Evolutionary conservation across 257 asterid genomes (phyloP).

Genomic region (Solanum sitiens): DNA sequence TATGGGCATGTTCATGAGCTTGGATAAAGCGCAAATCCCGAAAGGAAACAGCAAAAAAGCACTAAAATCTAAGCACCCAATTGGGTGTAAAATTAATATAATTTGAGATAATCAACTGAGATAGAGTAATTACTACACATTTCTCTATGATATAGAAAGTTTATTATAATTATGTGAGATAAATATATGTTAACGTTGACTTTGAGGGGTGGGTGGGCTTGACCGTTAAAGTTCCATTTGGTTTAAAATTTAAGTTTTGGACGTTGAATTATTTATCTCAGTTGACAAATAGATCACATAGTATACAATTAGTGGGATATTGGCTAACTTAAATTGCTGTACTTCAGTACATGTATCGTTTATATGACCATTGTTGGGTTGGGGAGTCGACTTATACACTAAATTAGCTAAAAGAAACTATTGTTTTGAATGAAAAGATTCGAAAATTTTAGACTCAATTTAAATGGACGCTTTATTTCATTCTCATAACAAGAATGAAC

Average conservation of each 20-base stretch:
- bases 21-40: not conserved
- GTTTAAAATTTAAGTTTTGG: not conserved
- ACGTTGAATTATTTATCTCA: not conserved
- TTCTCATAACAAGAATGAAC: not conserved
- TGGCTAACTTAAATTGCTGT: not conserved
- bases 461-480: no score
- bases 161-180: not conserved
- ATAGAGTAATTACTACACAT: not conserved
- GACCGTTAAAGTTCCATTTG: not conserved
- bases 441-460: rapidly evolving
- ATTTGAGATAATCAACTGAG: not conserved
- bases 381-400: not conserved
- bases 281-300: not conserved
- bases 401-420: not conserved
- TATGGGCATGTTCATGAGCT: not conserved
- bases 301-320: not conserved
- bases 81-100: not conserved
- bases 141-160: not conserved
- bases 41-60: no score
- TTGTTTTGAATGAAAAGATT: not conserved
- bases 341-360: not conserved
- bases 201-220: not conserved
- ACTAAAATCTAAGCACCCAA: no score
- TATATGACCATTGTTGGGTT: not conserved
- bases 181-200: slow-evolving; percentile 14